These are phyloP conservation scores for Venustampulla echinocandica DNA, from an alignment of 495 filamentous ascomycete species.

Conservation along the genomic window DNA sequence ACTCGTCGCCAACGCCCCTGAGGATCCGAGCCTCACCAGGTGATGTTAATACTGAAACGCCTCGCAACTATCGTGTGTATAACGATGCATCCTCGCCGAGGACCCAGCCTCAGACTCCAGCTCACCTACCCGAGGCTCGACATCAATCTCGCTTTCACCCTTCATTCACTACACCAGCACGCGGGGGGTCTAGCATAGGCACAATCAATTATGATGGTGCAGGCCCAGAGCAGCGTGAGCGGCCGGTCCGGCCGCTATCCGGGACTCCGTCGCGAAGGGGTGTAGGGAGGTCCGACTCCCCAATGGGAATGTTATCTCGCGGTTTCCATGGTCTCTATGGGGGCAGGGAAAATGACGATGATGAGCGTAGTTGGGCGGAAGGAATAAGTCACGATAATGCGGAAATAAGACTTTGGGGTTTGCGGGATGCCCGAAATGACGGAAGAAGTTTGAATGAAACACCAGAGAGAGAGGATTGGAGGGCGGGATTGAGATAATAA, in stretches of 20 bases:
- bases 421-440: constrained; percentile 13
- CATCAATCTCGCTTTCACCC: constrained; percentile 38
- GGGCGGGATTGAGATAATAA: constrained; percentile 13
- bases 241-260: not conserved
- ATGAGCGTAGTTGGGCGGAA: constrained; percentile 31
- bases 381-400: constrained; percentile 29
- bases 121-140: constrained; percentile 41
- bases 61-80: constrained; percentile 33
- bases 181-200: not conserved
- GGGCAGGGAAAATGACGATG: constrained; percentile 37
- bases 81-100: constrained; percentile 41
- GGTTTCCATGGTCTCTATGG: constrained; percentile 38
- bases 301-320: constrained; percentile 27
- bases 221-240: not conserved
- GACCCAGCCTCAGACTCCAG: constrained; percentile 48
- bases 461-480: constrained; percentile 20
- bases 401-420: constrained; percentile 20
- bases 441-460: constrained; percentile 12
- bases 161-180: constrained; percentile 35
- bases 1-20: constrained; percentile 6
- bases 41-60: constrained; percentile 9
- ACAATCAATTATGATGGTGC: not conserved
- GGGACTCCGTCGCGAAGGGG: constrained; percentile 1
- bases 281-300: constrained; percentile 20
- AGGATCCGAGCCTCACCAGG: constrained; percentile 7